These are phyloP conservation scores for Rosellinia necatrix DNA, from an alignment of 2,329 filamentous ascomycete species.

Conservation along the genomic window DNA sequence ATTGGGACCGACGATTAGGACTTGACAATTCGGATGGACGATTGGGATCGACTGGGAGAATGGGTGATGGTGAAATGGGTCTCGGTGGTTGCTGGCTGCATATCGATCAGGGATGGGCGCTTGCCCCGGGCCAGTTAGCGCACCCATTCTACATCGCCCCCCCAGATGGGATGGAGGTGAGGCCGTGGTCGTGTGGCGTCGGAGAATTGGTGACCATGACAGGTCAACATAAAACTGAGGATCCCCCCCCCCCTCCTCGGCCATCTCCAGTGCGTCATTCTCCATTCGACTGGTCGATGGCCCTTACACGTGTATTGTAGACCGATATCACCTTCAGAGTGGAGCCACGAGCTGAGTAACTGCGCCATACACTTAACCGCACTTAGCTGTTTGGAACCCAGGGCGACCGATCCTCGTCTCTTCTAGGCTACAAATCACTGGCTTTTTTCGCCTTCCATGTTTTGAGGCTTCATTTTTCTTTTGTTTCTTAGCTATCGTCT, in stretches of 20 bases:
- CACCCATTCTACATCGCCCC: neutral
- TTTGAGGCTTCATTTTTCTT: too few species aligned
- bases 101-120: slow-evolving; percentile 7
- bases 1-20: too few species aligned
- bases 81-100: too few species aligned
- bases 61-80: too few species aligned
- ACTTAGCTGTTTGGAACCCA: neutral
- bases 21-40: too few species aligned
- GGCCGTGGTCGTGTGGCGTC: slow-evolving; percentile 9
- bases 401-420: neutral
- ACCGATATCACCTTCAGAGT: slow-evolving; percentile 4
- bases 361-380: neutral
- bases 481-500: neutral
- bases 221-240: too few species aligned
- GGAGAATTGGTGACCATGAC: too few species aligned
- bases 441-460: too few species aligned
- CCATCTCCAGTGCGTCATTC: slow-evolving; percentile 6
- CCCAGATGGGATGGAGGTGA: neutral
- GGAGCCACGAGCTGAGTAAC: neutral
- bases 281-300: slow-evolving; percentile 19
- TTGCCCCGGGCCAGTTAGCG: slow-evolving; percentile 17
- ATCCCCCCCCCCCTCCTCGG: too few species aligned
- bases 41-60: too few species aligned
- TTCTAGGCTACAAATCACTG: neutral
- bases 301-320: slow-evolving; percentile 24